Evolutionary conservation across 2,329 filamentous ascomycete species (phyloP), one percentile per base, ranked within the genome.

Genomic region (Colletotrichum noveboracense): DNA sequence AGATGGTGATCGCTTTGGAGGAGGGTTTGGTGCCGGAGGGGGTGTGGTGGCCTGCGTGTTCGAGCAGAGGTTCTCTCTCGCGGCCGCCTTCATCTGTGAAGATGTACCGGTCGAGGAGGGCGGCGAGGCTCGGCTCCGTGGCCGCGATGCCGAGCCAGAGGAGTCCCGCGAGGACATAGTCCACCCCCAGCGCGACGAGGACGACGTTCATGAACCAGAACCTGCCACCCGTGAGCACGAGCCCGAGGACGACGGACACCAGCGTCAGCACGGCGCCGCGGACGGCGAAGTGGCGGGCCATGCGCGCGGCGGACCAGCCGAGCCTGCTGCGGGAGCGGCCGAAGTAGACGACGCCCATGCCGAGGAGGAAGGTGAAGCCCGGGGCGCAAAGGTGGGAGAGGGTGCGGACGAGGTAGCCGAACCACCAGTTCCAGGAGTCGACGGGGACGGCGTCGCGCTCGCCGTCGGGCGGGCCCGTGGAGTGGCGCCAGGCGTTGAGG

Each of bases 301-400:
- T 83, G 14, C 80, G 79, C 7, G 65, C 30, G 1, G 80, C 61
- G 7, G 83, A 79, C 87, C 87, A 88, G 1, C 85, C 86, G 3
- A 87, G 80, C 16, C 78, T 80, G 16, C 80, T 79, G 6, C 87
- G 83, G 30, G 87, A 87, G n/a, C 82, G 81, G 6, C 86, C 83
- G 14, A 88, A 85, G 75, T 87, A 88, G 0, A 85, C 87, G 12
- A 87, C 80, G 9, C 87, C 87, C 78, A 87, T 83, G 28, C 87
- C 87, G 6, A 88, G 80, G n/a, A 88, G 79, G 48, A 88, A 85
- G 0, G 84, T 85, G 76, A 88, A 88, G 9, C 87, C 87, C 0
- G 87, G 81, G 3, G 84, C 87, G 79, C 87, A 88, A 8, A 88
- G 82, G 26, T 88, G 87, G 0, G 86, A 86, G 6, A 88, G 79